Percentiles rank a stretch among this genome's conserved stretches.
These are phyloP conservation scores for Populus deltoides DNA, from an alignment of 345 rosid genomes.

Conservation along the genomic window DNA sequence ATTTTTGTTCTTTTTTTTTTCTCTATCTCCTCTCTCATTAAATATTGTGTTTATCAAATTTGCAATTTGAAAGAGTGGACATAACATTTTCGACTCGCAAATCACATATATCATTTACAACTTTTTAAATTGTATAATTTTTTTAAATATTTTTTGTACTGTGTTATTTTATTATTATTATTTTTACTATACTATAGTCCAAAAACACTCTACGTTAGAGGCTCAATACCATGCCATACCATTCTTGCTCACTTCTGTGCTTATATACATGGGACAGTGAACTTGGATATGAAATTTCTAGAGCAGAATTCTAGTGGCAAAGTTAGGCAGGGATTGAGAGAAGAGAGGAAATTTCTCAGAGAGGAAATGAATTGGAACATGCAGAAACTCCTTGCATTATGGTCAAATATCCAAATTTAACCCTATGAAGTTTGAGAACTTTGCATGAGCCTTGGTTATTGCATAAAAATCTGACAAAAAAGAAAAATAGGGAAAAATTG, in stretches of 20 bases:
- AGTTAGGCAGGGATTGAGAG: neutral
- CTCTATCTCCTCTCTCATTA: too few relatives aligned
- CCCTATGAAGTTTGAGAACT: neutral
- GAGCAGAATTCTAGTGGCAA: neutral
- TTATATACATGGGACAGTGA: neutral
- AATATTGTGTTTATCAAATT: too few relatives aligned
- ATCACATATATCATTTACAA: too few relatives aligned
- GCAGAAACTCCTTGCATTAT: neutral
- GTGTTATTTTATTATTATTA: too few relatives aligned
- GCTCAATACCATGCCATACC: neutral
- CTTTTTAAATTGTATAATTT: too few relatives aligned
- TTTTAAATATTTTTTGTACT: accelerated
- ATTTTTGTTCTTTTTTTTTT: too few relatives aligned
- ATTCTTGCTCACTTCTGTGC: neutral
- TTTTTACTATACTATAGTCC: too few relatives aligned
- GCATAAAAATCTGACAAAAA: neutral
- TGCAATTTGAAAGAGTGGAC: too few relatives aligned
- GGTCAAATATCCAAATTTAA: neutral
- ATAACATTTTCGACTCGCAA: accelerated
- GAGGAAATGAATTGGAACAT: neutral
- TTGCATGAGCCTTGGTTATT: neutral
- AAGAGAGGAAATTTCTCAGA: neutral
- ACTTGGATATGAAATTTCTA: neutral
- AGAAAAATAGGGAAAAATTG: neutral
- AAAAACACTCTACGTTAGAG: too few relatives aligned